Evolutionary conservation across 768 basidiomycete species (phyloP), one percentile per base, ranked within the genome.

Genomic region (Mycena pura): DNA sequence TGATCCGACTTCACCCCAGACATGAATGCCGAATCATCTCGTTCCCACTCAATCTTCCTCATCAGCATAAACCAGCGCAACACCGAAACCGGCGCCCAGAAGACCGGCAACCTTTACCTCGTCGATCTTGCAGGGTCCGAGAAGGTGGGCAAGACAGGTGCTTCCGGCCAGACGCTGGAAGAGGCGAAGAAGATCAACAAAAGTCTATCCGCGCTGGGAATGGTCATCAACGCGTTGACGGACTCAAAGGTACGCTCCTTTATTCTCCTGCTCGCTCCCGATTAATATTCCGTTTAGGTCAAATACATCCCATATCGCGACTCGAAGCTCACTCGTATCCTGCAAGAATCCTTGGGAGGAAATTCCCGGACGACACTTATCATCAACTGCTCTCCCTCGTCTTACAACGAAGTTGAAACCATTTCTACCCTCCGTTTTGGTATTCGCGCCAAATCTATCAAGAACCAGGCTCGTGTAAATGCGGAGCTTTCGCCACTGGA

Each of bases 121-220:
- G 97, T 99, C 47, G 97, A 99, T 82, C 82, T 99, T 65, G 97
- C 97, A 56, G 97, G 97, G 69, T 97, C 95, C 21, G 97, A 99
- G 77, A 99, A 99, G 78, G 96, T 99, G 57, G 96, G 96, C 46
- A 99, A 99, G 83, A 99, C 97, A 39, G 97, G 97, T 19, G 97
- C 97, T 49, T 98, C 96, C 3, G 97, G 97, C 1, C 98, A 99
- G 75, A 99, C 97, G 24, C 79, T 99, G 8, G 97, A 99, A 76
- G 97, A 99, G 77, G 97, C 97, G 14, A 99, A 99, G 88, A 99
- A 99, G 84, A 99, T 99, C 80, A 99, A 99, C 81, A 99, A 99
- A 77, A 95, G 92, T 27, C 79, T 99, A 25, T 96, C 95, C 17
- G 97, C 97, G 11, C 85, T 99, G 64, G 97, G 97, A 34, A 99